Conservation (phyloP, 176 grass and related monocot species). For the Sorghum bicolor region Sorghum_bicolor_NCBIv3 NC_012873.2:55680001-55680500, state of each 20-base stretch:
- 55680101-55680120: constrained; percentile 51
- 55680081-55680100: not conserved
- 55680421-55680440: constrained; percentile 45
- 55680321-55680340: not conserved
- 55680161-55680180: constrained; percentile 54
- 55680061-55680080: constrained; percentile 2
- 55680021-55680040: constrained; percentile 8
- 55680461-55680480: constrained; percentile 78
- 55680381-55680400: not conserved
- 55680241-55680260: not conserved
- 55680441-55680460: constrained; percentile 72
- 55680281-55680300: not conserved
- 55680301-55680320: not conserved
- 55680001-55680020: constrained; percentile 56
- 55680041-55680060: not conserved
- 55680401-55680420: not conserved
- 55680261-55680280: not conserved
- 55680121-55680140: constrained; percentile 57
- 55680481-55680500: constrained; percentile 31
- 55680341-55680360: not conserved
- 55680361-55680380: not conserved
- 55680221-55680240: constrained; percentile 64
- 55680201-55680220: constrained; percentile 74
- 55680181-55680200: constrained; percentile 92
- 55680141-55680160: constrained; percentile 10